phyloP scores from a whole-genome alignment of 495 filamentous ascomycete species.

The Massariosphaeria phaeospora region DNA sequence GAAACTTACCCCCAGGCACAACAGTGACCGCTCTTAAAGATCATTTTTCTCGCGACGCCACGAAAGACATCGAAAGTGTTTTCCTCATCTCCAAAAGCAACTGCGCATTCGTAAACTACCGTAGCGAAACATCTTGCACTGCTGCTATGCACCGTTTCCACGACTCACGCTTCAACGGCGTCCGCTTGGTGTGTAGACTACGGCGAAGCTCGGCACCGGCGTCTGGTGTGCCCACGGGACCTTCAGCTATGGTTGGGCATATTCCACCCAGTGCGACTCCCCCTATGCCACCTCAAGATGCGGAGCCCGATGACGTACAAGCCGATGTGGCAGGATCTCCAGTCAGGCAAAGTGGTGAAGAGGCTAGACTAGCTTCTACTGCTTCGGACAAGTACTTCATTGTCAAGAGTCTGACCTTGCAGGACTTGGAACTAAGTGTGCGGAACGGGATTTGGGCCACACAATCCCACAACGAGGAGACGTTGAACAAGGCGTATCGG shows the following conservation, averaged over 20 bases:
- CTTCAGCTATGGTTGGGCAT: slow-evolving; percentile 32
- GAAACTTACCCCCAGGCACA: slow-evolving; percentile 82
- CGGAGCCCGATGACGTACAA: slow-evolving; percentile 25
- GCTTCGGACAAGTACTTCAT: slow-evolving; percentile 76
- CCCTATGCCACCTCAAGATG: slow-evolving; percentile 10
- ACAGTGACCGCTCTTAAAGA: slow-evolving; percentile 77
- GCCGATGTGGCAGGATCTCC: slow-evolving; percentile 14
- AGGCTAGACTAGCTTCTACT: slow-evolving; percentile 13
- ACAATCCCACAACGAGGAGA: slow-evolving; percentile 84
- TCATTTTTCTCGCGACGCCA: slow-evolving; percentile 80
- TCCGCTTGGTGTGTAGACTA: slow-evolving; percentile 85
- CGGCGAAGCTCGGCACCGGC: slow-evolving; percentile 53
- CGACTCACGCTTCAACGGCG: slow-evolving; percentile 82
- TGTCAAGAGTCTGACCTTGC: slow-evolving; percentile 90
- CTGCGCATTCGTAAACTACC: slow-evolving; percentile 96
- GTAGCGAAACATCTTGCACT: slow-evolving; percentile 68
- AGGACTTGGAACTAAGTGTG: slow-evolving; percentile 88
- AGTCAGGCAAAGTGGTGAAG: slow-evolving; percentile 15
- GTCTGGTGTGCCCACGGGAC: slow-evolving; percentile 33
- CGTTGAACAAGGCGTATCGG: slow-evolving; percentile 78
- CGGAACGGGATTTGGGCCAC: slow-evolving; percentile 89
- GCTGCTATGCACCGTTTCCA: slow-evolving; percentile 81
- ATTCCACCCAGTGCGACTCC: slow-evolving; percentile 14
- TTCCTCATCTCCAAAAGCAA: slow-evolving; percentile 97
- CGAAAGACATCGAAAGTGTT: slow-evolving; percentile 74